Percentiles rank a stretch among this genome's conserved stretches.
Evolutionary conservation across 495 filamentous ascomycete species (phyloP).

Genomic region (Aspergillus campestris): DNA sequence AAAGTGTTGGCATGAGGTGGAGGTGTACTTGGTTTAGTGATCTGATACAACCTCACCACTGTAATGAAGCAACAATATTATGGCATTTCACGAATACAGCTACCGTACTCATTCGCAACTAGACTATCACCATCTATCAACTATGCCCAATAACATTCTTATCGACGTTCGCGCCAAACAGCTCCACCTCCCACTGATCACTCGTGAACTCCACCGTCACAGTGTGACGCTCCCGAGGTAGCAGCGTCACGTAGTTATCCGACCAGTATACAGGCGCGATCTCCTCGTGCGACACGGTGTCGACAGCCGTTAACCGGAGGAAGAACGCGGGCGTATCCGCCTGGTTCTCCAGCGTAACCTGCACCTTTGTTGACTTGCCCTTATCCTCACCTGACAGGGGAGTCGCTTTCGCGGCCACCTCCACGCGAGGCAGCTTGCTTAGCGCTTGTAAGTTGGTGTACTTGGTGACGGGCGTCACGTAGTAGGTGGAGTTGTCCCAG

Average conservation of each 20-base stretch:
- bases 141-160: not conserved
- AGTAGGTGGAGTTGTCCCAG: slow-evolving; percentile 52
- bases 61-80: no score
- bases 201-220: slow-evolving; percentile 16
- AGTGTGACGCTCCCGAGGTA: slow-evolving; percentile 43
- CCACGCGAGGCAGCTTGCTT: slow-evolving; percentile 27
- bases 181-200: slow-evolving; percentile 9
- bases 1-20: not conserved
- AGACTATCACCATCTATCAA: no score
- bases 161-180: slow-evolving; percentile 9
- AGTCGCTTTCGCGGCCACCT: slow-evolving; percentile 21
- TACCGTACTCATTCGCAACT: no score
- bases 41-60: no score
- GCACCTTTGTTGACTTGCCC: not conserved
- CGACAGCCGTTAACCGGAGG: slow-evolving; percentile 39
- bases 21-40: no score
- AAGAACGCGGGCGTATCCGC: slow-evolving; percentile 49
- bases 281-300: slow-evolving; percentile 26
- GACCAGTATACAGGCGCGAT: slow-evolving; percentile 48
- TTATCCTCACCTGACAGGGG: not conserved
- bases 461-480: slow-evolving; percentile 44
- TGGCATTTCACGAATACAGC: no score
- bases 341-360: slow-evolving; percentile 43
- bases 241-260: slow-evolving; percentile 57
- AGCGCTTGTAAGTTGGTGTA: slow-evolving; percentile 47